phyloP scores from a whole-genome alignment of 345 rosid species.

The Mercurialis annua region DNA sequence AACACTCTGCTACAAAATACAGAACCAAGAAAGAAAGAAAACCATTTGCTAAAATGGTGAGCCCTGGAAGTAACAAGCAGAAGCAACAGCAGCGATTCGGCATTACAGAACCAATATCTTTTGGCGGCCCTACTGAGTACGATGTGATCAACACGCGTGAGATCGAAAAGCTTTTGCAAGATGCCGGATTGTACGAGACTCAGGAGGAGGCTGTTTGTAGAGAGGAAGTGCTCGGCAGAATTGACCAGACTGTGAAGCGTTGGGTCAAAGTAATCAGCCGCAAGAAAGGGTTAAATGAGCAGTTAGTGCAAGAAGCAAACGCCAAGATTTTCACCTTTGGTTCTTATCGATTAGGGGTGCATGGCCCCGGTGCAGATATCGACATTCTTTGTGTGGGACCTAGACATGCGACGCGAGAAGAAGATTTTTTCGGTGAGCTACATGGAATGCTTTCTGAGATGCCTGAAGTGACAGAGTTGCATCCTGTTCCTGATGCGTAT shows the following conservation, averaged over 20 bases:
- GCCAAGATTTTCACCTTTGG: conserved; percentile 98
- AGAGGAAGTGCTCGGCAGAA: conserved; percentile 96
- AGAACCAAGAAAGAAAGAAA: too few relatives aligned
- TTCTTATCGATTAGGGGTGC: conserved; percentile 98
- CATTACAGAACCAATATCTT: conserved; percentile 86
- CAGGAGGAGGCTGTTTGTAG: conserved; percentile 82
- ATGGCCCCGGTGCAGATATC: conserved; percentile 98
- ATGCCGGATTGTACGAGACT: conserved; percentile 81
- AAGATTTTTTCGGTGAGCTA: conserved; percentile 91
- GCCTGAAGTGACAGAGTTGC: conserved; percentile 95
- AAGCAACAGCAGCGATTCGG: conserved; percentile 48
- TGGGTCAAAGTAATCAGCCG: conserved; percentile 89
- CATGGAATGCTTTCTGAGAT: conserved; percentile 72
- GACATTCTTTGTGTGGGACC: conserved; percentile 98
- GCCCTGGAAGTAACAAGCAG: conserved; percentile 52
- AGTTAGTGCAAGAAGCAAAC: conserved; percentile 87
- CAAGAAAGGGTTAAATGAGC: conserved; percentile 78
- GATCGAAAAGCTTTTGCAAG: conserved; percentile 87
- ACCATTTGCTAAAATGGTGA: too few relatives aligned
- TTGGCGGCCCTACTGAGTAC: conserved; percentile 86
- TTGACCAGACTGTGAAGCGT: conserved; percentile 90
- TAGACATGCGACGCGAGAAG: conserved; percentile 88
- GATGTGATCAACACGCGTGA: conserved; percentile 69
- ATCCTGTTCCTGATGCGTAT: conserved; percentile 97
- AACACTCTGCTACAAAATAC: too few relatives aligned